Percentiles rank a stretch among this genome's conserved stretches.
Evolutionary conservation across 208 protist species (phyloP).

Genomic region (Trypanosomatidae sp.): DNA sequence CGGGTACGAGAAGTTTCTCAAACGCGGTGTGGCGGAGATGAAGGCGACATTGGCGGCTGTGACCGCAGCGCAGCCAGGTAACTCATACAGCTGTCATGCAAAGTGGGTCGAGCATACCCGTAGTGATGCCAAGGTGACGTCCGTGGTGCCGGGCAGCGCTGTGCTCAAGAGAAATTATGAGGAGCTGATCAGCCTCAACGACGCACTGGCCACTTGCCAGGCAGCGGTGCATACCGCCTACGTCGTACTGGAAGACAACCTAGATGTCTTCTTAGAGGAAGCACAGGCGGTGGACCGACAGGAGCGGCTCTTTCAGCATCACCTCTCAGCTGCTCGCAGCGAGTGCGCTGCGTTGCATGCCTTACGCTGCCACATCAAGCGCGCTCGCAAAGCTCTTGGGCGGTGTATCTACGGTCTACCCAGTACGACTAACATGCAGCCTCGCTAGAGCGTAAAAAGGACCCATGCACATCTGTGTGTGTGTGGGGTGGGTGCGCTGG

Average conservation of each 20-base stretch:
- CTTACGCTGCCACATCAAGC: conserved; percentile 32
- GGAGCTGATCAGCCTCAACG: conserved; percentile 44
- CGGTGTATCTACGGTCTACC: background rate
- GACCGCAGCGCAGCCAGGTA: conserved; percentile 27
- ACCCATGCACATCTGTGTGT: background rate
- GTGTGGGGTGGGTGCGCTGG: background rate
- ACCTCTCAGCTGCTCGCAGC: conserved; percentile 33
- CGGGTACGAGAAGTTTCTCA: conserved; percentile 34
- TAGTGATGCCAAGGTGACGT: conserved; percentile 16
- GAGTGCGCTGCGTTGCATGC: conserved; percentile 54
- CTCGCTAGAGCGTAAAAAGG: background rate
- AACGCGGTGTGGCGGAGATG: conserved; percentile 21
- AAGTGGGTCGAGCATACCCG: conserved; percentile 49
- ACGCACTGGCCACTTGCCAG: conserved; percentile 70
- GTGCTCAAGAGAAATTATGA: conserved; percentile 44
- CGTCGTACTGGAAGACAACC: conserved; percentile 34
- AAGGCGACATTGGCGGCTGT: conserved; percentile 28
- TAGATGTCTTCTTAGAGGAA: conserved; percentile 62
- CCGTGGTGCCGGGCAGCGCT: conserved; percentile 24
- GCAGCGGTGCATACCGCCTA: conserved; percentile 35
- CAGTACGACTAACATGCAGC: background rate
- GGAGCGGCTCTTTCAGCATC: conserved; percentile 46
- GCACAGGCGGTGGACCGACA: conserved; percentile 35
- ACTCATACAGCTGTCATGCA: conserved; percentile 39
- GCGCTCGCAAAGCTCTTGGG: conserved; percentile 10